These are phyloP conservation scores for Pichia sp. DNA, from an alignment of 1,139 yeast genomes.

Conservation along the genomic window DNA sequence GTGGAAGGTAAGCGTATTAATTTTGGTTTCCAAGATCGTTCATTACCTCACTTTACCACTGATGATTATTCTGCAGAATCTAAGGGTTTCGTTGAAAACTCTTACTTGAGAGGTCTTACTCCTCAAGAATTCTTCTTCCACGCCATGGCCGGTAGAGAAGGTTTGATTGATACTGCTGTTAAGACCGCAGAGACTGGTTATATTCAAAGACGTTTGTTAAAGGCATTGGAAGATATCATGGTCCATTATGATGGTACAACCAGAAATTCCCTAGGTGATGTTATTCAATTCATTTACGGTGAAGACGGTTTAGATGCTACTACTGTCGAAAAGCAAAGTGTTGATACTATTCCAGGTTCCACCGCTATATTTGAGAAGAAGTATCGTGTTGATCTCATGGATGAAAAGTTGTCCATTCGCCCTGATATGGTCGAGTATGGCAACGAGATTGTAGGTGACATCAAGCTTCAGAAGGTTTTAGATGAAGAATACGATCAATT, in stretches of 20 bases:
- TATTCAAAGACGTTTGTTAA: constrained; percentile 97
- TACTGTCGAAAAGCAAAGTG: constrained; percentile 94
- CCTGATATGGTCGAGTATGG: constrained; percentile 82
- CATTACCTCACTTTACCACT: constrained; percentile 95
- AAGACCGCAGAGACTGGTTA: constrained; percentile 99
- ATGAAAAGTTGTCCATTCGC: constrained; percentile 53
- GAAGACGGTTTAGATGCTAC: constrained; percentile 99
- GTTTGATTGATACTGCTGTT: constrained; percentile 92
- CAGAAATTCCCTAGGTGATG: constrained; percentile 93
- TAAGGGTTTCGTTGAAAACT: constrained; percentile 95
- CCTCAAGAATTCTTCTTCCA: constrained; percentile 99
- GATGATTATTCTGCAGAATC: constrained; percentile 99
- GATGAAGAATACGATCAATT: constrained; percentile 84
- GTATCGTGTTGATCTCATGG: constrained; percentile 83
- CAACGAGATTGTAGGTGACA: constrained; percentile 84
- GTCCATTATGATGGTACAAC: constrained; percentile 99
- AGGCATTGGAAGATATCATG: constrained; percentile 98
- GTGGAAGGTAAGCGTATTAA: constrained; percentile 99
- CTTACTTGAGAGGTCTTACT: constrained; percentile 93
- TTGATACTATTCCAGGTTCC: constrained; percentile 94
- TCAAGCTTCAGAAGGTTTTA: constrained; percentile 68
- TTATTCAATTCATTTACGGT: constrained; percentile 94
- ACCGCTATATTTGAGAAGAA: constrained; percentile 75
- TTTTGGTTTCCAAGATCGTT: constrained; percentile 92
- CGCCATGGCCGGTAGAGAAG: constrained; percentile 99